Evolutionary conservation across 2,329 filamentous ascomycete genomes (phyloP).

Genomic region (Claviceps sp.): DNA sequence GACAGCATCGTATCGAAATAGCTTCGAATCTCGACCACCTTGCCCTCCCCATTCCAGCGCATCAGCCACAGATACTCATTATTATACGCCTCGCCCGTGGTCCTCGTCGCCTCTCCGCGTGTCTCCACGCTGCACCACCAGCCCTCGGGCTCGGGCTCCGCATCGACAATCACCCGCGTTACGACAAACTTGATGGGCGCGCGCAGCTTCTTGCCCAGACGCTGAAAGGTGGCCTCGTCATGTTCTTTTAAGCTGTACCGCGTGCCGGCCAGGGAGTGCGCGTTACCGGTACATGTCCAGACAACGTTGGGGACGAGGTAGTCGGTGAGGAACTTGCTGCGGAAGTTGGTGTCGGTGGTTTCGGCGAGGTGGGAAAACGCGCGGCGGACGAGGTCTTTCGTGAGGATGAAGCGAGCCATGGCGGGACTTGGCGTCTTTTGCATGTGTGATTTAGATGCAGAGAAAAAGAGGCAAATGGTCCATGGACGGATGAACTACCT

Average conservation of each 20-base stretch:
- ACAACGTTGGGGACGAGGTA: slow-evolving; percentile 9
- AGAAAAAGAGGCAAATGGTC: too few relatives aligned
- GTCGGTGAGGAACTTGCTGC: slow-evolving; percentile 10
- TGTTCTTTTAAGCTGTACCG: slow-evolving; percentile 9
- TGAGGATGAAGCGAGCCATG: slow-evolving; percentile 11
- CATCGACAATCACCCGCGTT: slow-evolving; percentile 11
- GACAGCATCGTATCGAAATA: slow-evolving; percentile 13
- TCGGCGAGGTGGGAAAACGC: slow-evolving; percentile 11
- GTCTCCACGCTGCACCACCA: slow-evolving; percentile 13
- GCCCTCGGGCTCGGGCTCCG: slow-evolving; percentile 9
- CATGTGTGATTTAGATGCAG: neutral
- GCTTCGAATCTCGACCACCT: slow-evolving; percentile 12
- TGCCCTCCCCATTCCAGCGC: slow-evolving; percentile 12
- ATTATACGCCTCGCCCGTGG: slow-evolving; percentile 10
- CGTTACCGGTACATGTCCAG: slow-evolving; percentile 13
- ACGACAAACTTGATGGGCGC: slow-evolving; percentile 12
- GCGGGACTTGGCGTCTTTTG: neutral
- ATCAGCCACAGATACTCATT: slow-evolving; percentile 14
- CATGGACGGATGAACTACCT: too few relatives aligned
- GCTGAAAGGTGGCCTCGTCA: slow-evolving; percentile 9
- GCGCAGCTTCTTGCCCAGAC: slow-evolving; percentile 9
- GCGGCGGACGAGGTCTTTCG: slow-evolving; percentile 10
- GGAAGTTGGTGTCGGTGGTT: slow-evolving; percentile 6
- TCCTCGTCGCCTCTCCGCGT: slow-evolving; percentile 10
- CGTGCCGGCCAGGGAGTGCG: slow-evolving; percentile 13